phyloP scores from a whole-genome alignment of 345 rosid genomes.

The Acer yangbiense region DNA sequence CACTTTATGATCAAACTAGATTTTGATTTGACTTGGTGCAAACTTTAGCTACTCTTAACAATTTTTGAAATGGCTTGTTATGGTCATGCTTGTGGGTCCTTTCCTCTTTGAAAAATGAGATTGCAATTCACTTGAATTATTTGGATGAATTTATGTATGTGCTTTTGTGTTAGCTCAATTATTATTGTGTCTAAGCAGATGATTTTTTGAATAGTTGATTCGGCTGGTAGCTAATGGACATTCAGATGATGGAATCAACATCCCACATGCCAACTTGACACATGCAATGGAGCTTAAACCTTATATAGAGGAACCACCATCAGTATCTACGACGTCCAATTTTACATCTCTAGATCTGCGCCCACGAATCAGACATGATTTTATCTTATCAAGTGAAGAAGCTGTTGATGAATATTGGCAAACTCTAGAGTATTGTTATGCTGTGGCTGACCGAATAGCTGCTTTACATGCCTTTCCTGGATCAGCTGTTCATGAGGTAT shows the following conservation, averaged over 20 bases:
- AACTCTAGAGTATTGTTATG: slow-evolving; percentile 91
- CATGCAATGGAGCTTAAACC: slow-evolving; percentile 92
- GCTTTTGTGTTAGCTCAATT: slow-evolving; percentile 9
- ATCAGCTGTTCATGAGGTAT: slow-evolving; percentile 87
- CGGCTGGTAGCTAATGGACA: slow-evolving; percentile 61
- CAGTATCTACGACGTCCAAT: slow-evolving; percentile 55
- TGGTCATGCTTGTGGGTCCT: not conserved
- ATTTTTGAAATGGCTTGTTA: not conserved
- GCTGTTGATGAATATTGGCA: slow-evolving; percentile 95
- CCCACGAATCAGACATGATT: slow-evolving; percentile 92
- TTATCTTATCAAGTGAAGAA: slow-evolving; percentile 64
- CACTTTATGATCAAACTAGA: not conserved
- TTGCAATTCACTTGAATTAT: not conserved
- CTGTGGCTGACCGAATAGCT: slow-evolving; percentile 85
- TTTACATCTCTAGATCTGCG: slow-evolving; percentile 69
- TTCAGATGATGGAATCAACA: slow-evolving; percentile 47
- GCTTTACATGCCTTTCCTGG: slow-evolving; percentile 93
- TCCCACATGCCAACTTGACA: slow-evolving; percentile 56
- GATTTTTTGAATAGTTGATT: slow-evolving; percentile 61
- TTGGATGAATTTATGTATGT: slow-evolving; percentile 11
- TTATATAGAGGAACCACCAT: slow-evolving; percentile 81
- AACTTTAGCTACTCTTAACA: not conserved
- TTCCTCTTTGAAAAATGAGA: slow-evolving; percentile 11
- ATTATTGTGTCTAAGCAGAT: slow-evolving; percentile 22
- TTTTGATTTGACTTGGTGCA: not conserved